Evolutionary conservation across 352 stramenopile genomes (phyloP).

Genomic region (Pythium plurisporium): DNA sequence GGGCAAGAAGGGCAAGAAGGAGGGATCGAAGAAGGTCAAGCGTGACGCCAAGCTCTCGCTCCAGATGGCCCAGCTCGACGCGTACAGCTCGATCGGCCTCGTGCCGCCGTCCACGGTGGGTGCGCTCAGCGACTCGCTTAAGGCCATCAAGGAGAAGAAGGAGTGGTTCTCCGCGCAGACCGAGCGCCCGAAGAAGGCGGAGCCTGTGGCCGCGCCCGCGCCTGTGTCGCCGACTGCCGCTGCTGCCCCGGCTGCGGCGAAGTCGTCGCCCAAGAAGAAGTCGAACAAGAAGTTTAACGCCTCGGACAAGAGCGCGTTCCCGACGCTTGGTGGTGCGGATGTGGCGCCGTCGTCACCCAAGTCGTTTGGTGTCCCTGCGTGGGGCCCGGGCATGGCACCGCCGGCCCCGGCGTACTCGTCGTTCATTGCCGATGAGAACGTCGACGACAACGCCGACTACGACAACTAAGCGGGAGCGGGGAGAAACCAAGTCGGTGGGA

Average conservation of each 20-base stretch:
- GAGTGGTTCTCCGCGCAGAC: constrained; percentile 77
- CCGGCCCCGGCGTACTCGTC: constrained; percentile 28
- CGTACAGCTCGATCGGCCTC: constrained; percentile 91
- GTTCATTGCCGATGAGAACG: constrained; percentile 21
- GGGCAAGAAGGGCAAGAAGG: constrained; percentile 41
- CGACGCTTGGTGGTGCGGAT: constrained; percentile 57
- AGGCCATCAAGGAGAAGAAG: constrained; percentile 96
- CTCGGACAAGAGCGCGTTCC: constrained; percentile 73
- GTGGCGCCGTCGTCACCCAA: constrained; percentile 26
- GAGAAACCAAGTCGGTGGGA: constrained; percentile 1
- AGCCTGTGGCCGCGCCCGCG: constrained; percentile 20
- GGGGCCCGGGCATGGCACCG: constrained; percentile 55
- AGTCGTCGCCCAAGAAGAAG: constrained; percentile 57
- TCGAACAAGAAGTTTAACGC: constrained; percentile 82
- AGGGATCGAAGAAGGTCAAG: constrained; percentile 67
- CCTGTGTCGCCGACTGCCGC: constrained; percentile 13
- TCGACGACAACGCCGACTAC: constrained; percentile 10
- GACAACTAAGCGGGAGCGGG: constrained; percentile 15
- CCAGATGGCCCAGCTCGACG: constrained; percentile 74
- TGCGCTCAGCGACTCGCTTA: constrained; percentile 82
- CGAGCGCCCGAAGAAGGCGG: constrained; percentile 30
- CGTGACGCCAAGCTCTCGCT: constrained; percentile 75
- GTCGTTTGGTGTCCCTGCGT: constrained; percentile 19
- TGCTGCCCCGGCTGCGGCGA: constrained; percentile 21
- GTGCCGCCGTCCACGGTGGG: constrained; percentile 84